Percentiles rank a stretch among this genome's conserved stretches.
phyloP scores from a whole-genome alignment of 371 early-diverging fungal species.

The Catenaria anguillulae region DNA sequence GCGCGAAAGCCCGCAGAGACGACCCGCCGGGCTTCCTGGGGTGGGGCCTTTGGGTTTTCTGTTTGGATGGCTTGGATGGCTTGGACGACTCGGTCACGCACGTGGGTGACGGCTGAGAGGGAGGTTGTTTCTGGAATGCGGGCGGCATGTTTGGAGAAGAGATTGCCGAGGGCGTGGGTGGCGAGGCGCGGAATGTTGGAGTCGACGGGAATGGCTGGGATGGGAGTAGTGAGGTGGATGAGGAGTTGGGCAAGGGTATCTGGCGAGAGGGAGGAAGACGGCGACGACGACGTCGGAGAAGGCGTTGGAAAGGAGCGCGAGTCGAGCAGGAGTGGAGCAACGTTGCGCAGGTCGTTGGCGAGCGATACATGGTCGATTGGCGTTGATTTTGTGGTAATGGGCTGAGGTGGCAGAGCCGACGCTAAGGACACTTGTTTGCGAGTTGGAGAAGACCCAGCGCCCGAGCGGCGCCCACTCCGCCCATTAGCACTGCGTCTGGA shows the following conservation, averaged over 20 bases:
- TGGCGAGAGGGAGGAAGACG: too few relatives aligned
- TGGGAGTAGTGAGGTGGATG: neutral
- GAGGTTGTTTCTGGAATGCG: neutral
- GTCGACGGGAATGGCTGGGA: neutral
- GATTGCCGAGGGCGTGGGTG: neutral
- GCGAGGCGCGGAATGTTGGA: neutral
- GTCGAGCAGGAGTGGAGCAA: neutral
- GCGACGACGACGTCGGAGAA: too few relatives aligned
- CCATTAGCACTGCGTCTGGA: too few relatives aligned
- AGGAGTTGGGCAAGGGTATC: neutral
- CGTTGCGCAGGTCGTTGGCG: neutral
- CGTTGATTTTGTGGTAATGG: too few relatives aligned
- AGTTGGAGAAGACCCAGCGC: too few relatives aligned
- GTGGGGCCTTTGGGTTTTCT: neutral
- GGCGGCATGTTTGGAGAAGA: neutral
- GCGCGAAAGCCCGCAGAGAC: neutral
- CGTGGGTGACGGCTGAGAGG: neutral
- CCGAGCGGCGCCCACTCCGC: too few relatives aligned
- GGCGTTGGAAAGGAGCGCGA: neutral
- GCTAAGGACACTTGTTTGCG: too few relatives aligned
- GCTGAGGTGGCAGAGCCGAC: too few relatives aligned
- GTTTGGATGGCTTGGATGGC: neutral
- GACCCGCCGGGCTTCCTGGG: neutral
- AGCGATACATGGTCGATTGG: too few relatives aligned
- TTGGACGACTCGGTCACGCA: neutral